These are phyloP conservation scores for Ormosia emarginata DNA, from an alignment of 306 rosid species.

Conservation along the genomic window DNA sequence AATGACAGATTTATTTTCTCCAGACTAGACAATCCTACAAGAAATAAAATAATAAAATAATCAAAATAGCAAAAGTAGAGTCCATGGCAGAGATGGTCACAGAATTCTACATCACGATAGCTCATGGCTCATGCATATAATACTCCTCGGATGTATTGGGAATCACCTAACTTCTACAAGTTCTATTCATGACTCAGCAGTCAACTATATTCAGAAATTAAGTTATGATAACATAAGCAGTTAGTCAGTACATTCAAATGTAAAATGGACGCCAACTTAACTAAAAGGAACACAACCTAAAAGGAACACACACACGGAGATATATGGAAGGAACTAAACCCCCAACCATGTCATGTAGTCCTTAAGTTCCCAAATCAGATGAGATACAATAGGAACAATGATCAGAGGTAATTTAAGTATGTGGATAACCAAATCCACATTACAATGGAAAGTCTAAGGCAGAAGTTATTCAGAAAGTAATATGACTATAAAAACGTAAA, in stretches of 20 bases:
- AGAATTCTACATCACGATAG: not conserved
- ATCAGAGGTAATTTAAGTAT: not conserved
- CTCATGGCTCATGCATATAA: not conserved
- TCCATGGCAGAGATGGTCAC: not conserved
- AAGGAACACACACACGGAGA: not conserved
- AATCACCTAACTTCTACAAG: not conserved
- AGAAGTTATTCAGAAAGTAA: not conserved
- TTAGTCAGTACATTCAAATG: not conserved
- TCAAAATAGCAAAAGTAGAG: not conserved
- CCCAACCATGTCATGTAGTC: not conserved
- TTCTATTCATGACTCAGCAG: not conserved
- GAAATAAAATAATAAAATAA: slow-evolving; percentile 9
- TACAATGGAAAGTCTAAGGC: not conserved
- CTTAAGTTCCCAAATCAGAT: not conserved
- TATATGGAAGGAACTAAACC: not conserved
- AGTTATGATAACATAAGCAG: slow-evolving; percentile 12
- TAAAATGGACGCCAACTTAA: slow-evolving; percentile 13
- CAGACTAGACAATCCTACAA: slow-evolving; percentile 70
- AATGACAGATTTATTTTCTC: slow-evolving; percentile 88
- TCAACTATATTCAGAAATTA: not conserved
- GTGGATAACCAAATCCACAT: not conserved
- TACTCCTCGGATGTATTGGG: not conserved
- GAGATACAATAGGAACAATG: not conserved
- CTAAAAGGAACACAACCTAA: not conserved
- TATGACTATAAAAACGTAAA: not conserved